phyloP scores from a whole-genome alignment of 2,329 filamentous ascomycete genomes.

The Hypoxylon sp. region DNA sequence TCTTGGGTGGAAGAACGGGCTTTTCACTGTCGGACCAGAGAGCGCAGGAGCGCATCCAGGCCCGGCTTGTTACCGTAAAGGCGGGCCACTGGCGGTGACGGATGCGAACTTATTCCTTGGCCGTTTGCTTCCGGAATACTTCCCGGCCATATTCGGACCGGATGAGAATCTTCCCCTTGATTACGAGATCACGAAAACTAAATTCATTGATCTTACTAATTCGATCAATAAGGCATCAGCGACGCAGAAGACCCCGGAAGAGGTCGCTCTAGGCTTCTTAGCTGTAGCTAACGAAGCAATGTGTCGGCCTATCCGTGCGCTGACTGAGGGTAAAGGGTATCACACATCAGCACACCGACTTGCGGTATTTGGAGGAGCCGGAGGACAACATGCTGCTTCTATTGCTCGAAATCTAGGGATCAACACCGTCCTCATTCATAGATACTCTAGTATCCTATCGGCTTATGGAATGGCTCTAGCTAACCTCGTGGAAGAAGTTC shows the following conservation, averaged over 20 bases:
- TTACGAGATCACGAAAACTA: slow-evolving; percentile 57
- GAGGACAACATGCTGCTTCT: slow-evolving; percentile 69
- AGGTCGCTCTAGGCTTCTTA: slow-evolving; percentile 77
- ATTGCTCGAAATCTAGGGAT: slow-evolving; percentile 61
- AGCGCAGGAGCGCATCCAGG: slow-evolving; percentile 81
- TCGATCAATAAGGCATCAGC: slow-evolving; percentile 59
- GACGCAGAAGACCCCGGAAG: slow-evolving; percentile 52
- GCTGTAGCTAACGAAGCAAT: slow-evolving; percentile 83
- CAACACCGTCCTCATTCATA: slow-evolving; percentile 59
- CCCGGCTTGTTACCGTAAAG: slow-evolving; percentile 81
- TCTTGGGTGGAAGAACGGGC: slow-evolving; percentile 78
- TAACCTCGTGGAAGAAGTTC: slow-evolving; percentile 34
- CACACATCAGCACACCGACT: slow-evolving; percentile 53
- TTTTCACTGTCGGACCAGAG: slow-evolving; percentile 81
- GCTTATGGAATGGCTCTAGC: slow-evolving; percentile 61
- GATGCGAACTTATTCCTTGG: slow-evolving; percentile 80
- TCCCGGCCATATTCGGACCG: slow-evolving; percentile 80
- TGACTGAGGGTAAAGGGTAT: slow-evolving; percentile 66
- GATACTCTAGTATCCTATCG: slow-evolving; percentile 54
- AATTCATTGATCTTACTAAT: slow-evolving; percentile 60
- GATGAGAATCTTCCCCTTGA: slow-evolving; percentile 72
- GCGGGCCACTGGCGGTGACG: slow-evolving; percentile 78
- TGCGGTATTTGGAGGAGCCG: slow-evolving; percentile 76
- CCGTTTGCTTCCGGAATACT: slow-evolving; percentile 72
- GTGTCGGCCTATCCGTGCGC: slow-evolving; percentile 78